Base-by-base conservation (phyloP, 768 basidiomycete genomes). In the Cubamyces sp. region DNA sequence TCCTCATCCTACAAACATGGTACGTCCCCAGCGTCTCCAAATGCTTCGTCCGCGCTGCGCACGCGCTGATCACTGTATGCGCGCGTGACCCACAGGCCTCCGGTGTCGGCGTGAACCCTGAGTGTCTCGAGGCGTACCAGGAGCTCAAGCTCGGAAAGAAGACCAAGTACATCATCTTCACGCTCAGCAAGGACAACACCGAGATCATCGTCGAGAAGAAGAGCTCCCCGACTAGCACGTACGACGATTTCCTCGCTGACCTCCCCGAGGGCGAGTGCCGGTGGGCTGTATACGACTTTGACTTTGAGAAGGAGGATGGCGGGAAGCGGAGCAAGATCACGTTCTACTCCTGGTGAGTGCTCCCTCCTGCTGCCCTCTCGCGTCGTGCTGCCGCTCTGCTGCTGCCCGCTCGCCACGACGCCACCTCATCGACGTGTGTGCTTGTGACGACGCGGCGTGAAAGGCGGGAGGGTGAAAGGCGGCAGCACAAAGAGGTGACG, bases 261-360 rank as follows among this genome's bases (percentile, higher is more conserved):
- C 80, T 98, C 59, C 94, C 96, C 1, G 84, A 88, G 72, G 69
- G 69, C 28, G 84, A 89, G 63, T 92, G 90, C 71, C 80, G 91
- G 76, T 99, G 87, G 85, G 96, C 90, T n/a, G 83, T 98, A 23
- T 96, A 94, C 70, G 95, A 98, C 74, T 88, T 96, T 64, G 88
- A 92, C 68, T 98, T 82, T 69, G 83, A 88, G 78, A 85, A 82
- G 72, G 87, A 82, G 57, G 87, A 80, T 9, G 89, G 81, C 54
- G 91, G 91, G 40, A 87, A 83, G 77, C 84, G 95, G 76, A 94
- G 87, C 81, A 98, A 97, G 81, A 79, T 98, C 60, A 75, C 80
- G 66, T 96, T 98, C 74, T 70, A 86, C 72, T 84, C 85, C 50
- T 99, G 96, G 96, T 97, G 71, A 74, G 90, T 85, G 16, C 62